Evolutionary conservation across 2,329 filamentous ascomycete species (phyloP).

Genomic region (Aspergillus sp.): DNA sequence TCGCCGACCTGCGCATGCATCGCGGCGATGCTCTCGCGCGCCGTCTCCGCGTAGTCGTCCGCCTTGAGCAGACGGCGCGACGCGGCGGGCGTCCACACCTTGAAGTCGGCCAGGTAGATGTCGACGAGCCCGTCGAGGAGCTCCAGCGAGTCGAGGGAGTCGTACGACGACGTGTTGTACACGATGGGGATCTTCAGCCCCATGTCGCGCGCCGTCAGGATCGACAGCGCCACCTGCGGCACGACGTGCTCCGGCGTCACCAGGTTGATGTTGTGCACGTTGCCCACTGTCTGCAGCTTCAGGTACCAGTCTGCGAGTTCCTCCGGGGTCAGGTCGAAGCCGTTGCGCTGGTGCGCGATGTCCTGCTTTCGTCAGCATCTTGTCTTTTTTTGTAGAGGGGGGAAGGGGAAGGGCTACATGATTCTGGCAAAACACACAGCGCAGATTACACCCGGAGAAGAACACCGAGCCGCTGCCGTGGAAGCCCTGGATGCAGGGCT

Average conservation of each 20-base stretch:
- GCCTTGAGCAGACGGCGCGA: constrained; percentile 74
- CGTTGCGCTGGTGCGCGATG: constrained; percentile 78
- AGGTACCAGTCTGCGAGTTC: constrained; percentile 79
- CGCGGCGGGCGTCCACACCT: constrained; percentile 69
- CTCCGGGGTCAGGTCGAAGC: constrained; percentile 75
- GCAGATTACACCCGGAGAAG: constrained; percentile 73
- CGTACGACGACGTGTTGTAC: constrained; percentile 83
- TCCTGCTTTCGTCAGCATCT: constrained; percentile 44
- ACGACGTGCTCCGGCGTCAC: constrained; percentile 86
- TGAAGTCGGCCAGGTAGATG: constrained; percentile 87
- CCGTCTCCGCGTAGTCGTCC: constrained; percentile 69
- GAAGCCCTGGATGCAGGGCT: constrained; percentile 80
- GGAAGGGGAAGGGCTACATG: constrained; percentile 40
- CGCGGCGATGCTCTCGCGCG: constrained; percentile 72
- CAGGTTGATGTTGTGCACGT: constrained; percentile 86
- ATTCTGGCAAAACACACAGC: constrained; percentile 77
- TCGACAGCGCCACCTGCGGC: constrained; percentile 75
- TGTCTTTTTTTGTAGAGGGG: not conserved
- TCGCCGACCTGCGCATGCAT: constrained; percentile 84
- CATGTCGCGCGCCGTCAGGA: constrained; percentile 68
- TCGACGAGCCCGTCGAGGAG: constrained; percentile 78
- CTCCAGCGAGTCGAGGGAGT: constrained; percentile 68
- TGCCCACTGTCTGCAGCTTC: constrained; percentile 76
- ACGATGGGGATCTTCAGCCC: constrained; percentile 72
- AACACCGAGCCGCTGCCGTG: constrained; percentile 79